These are phyloP conservation scores for Acanthamoeba polyphaga DNA, from an alignment of 208 protist species.

Conservation along the genomic window DNA sequence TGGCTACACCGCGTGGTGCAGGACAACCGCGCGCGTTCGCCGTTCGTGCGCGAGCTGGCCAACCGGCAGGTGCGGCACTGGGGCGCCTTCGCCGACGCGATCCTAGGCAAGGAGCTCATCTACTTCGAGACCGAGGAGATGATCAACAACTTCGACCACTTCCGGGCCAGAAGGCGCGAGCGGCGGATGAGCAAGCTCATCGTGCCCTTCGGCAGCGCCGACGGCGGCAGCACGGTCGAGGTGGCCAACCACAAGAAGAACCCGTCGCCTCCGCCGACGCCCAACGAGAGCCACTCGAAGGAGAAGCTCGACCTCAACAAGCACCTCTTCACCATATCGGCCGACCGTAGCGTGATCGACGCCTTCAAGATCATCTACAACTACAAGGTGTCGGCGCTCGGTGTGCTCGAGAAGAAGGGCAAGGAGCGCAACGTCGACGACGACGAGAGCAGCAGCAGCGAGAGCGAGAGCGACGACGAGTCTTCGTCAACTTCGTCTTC, in stretches of 20 bases:
- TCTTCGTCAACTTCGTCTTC: not conserved
- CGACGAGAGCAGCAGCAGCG: not conserved
- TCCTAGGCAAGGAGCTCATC: slow-evolving; percentile 66
- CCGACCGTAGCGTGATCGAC: slow-evolving; percentile 61
- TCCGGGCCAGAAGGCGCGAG: slow-evolving; percentile 17
- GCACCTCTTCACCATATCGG: slow-evolving; percentile 59
- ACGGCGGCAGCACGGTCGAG: not conserved
- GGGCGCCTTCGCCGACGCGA: slow-evolving; percentile 49
- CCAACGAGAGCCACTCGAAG: not conserved
- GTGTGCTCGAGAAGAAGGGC: slow-evolving; percentile 66
- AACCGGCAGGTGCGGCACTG: slow-evolving; percentile 57
- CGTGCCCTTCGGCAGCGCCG: not conserved
- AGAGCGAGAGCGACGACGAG: not conserved
- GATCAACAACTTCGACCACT: slow-evolving; percentile 69
- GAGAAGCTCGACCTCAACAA: slow-evolving; percentile 61
- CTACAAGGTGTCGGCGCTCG: slow-evolving; percentile 64
- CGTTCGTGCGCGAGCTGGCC: slow-evolving; percentile 57
- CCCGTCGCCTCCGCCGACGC: not conserved
- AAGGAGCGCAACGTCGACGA: slow-evolving; percentile 50
- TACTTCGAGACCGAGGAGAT: slow-evolving; percentile 71
- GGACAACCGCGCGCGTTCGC: slow-evolving; percentile 22
- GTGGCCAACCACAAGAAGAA: not conserved
- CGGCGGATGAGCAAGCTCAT: slow-evolving; percentile 50
- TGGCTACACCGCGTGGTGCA: slow-evolving; percentile 26
- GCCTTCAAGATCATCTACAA: slow-evolving; percentile 65